Conservation (phyloP, 2,329 filamentous ascomycete genomes). For the Aspergillus latus region DNA sequence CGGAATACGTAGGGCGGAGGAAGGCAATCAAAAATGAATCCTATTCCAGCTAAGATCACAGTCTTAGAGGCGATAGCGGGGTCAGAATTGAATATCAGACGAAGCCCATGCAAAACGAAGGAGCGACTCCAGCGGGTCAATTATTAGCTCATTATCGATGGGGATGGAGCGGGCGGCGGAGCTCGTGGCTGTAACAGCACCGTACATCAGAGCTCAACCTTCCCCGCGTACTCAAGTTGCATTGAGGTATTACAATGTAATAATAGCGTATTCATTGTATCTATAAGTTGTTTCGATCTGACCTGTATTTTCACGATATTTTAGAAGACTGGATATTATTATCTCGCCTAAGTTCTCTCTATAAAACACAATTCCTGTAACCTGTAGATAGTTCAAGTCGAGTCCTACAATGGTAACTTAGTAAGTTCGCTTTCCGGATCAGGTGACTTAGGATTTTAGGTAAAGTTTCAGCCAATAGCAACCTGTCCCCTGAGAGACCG, state of each 20-base stretch:
- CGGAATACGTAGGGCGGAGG: slow-evolving; percentile 10
- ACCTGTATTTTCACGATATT: background rate
- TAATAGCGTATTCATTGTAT: background rate
- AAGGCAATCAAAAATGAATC: slow-evolving; percentile 7
- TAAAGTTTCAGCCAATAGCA: slow-evolving; percentile 24
- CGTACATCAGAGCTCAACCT: slow-evolving; percentile 7
- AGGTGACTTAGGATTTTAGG: slow-evolving; percentile 7
- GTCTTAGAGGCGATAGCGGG: background rate
- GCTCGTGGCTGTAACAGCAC: slow-evolving; percentile 15
- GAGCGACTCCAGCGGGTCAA: slow-evolving; percentile 16
- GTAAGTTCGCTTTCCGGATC: background rate
- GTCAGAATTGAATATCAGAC: slow-evolving; percentile 3
- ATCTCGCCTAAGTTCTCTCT: background rate
- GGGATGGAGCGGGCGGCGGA: slow-evolving; percentile 29
- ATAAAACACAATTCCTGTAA: too few relatives aligned
- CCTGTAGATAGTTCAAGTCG: too few relatives aligned
- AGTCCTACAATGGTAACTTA: background rate
- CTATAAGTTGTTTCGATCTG: too few relatives aligned
- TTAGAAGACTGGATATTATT: too few relatives aligned
- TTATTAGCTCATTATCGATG: slow-evolving; percentile 33
- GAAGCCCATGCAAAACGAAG: slow-evolving; percentile 13
- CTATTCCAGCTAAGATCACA: slow-evolving; percentile 6
- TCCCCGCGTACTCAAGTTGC: background rate
- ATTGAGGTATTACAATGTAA: slow-evolving; percentile 7
- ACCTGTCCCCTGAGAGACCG: slow-evolving; percentile 20